These are phyloP conservation scores for Xylariales sp. DNA, from an alignment of 2,329 filamentous ascomycete genomes.

Conservation along the genomic window DNA sequence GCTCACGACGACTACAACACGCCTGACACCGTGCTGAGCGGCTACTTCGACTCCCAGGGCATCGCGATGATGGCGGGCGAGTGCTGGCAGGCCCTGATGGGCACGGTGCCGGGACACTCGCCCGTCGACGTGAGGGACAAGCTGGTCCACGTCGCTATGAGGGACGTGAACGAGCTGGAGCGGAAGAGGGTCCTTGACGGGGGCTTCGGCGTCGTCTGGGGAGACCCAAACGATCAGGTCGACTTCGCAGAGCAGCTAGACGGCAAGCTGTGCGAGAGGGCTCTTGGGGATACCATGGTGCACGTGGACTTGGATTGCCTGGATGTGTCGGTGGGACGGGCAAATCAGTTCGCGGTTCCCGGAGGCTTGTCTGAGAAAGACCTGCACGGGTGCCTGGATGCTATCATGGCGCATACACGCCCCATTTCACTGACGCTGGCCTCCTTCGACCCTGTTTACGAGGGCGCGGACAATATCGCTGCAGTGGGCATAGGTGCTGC, in stretches of 20 bases:
- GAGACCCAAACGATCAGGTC: not conserved
- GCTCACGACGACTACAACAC: slow-evolving; percentile 37
- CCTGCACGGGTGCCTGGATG: not conserved
- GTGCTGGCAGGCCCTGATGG: slow-evolving; percentile 24
- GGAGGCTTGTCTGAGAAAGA: not conserved
- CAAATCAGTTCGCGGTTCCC: not conserved
- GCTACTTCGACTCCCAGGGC: slow-evolving; percentile 31
- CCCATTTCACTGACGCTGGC: not conserved
- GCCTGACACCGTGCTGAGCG: slow-evolving; percentile 27
- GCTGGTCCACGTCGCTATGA: slow-evolving; percentile 21
- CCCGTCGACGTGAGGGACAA: slow-evolving; percentile 11
- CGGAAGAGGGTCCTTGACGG: not conserved
- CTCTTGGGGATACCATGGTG: not conserved
- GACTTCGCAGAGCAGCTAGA: not conserved
- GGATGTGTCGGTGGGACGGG: not conserved
- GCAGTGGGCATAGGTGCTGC: too few relatives aligned
- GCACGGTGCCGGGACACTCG: slow-evolving; percentile 24
- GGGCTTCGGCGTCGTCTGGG: not conserved
- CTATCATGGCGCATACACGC: not conserved
- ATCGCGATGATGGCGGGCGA: slow-evolving; percentile 30
- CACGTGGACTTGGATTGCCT: slow-evolving; percentile 3
- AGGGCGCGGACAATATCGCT: not conserved
- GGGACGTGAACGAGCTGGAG: slow-evolving; percentile 16
- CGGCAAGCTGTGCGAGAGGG: not conserved
- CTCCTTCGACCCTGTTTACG: not conserved